phyloP scores from a whole-genome alignment of 1,284 basidiomycete species.

The Puccinia polysora region DNA sequence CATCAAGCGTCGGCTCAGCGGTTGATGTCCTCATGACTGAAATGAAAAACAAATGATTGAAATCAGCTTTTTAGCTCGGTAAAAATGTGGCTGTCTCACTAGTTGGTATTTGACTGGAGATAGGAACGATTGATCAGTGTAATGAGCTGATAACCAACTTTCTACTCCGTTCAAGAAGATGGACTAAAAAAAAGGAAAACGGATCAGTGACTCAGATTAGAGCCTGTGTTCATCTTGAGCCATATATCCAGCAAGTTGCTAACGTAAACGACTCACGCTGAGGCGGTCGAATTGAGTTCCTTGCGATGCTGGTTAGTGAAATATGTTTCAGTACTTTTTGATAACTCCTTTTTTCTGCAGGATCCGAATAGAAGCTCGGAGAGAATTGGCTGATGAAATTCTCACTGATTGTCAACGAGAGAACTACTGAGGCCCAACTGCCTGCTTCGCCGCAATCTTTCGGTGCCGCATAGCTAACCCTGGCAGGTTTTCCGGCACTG shows the following conservation, averaged over 20 bases:
- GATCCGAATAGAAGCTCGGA: not conserved
- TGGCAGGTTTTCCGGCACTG: slow-evolving; percentile 29
- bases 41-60: not conserved
- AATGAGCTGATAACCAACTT: no score
- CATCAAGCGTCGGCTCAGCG: slow-evolving; percentile 30
- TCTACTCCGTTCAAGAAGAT: slow-evolving; percentile 40
- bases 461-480: slow-evolving; percentile 24
- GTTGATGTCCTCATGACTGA: slow-evolving; percentile 41
- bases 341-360: not conserved
- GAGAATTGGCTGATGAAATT: not conserved
- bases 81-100: not conserved
- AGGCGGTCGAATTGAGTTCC: slow-evolving; percentile 42
- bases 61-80: not conserved
- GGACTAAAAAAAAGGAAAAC: slow-evolving; percentile 3
- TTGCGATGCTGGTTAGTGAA: slow-evolving; percentile 21
- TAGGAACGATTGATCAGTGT: no score
- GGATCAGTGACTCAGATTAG: not conserved
- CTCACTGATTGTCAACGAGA: slow-evolving; percentile 33
- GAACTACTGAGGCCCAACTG: slow-evolving; percentile 38
- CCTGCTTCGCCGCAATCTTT: slow-evolving; percentile 23
- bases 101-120: not conserved
- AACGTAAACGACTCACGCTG: slow-evolving; percentile 13
- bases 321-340: not conserved
- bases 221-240: no score
- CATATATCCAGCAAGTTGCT: not conserved